Base-by-base conservation (phyloP, 805 yeast genomes). In the Suhomyces faveliae region DNA sequence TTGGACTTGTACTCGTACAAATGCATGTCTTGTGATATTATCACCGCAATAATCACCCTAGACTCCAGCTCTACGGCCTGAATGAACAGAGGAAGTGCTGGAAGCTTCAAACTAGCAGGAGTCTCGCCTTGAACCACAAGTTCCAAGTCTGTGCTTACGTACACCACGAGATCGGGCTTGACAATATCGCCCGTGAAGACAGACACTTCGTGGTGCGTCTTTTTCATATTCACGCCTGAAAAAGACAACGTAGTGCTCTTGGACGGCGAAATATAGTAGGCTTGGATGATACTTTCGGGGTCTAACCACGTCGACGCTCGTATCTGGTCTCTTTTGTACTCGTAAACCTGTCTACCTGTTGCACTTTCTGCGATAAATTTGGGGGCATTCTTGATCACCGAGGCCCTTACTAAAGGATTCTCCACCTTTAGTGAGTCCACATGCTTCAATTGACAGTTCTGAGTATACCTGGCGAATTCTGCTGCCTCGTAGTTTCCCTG, bases 401-500 rank as follows among this genome's bases (percentile, higher is more conserved):
- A 11, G 4, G 20, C 23, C 15, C 24, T 20, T 12, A 21, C 23
- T 12, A 21, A n/a, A 11, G 9, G 6, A 3, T 12, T 21, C 2
- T 21, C 15, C 5, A 37, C 10, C 20, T 37, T 7, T 7, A 20
- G 20, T 6, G 25, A 37, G 9, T 9, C 15, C 10, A 37, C 25
- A 12, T 5, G 40, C 25, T 37, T 21, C 40, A 37, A 15, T 11
- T 5, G 6, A 7, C 2, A n/a, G 2, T 12, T n/a, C 17, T 37
- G 23, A n/a, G 40, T 38, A 12, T n/a, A 30, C 17, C 23, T 29
- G 7, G 29, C n/a, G 7, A 64, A 49, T 42, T 70, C 73, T 1
- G 73, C 71, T 40, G 66, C 60, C 21, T 66, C 60, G 48, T 64
- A 62, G 1, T 73, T 73, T 11, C 74, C 74, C 43, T 64, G 70